Evolutionary conservation across 805 yeast genomes (phyloP), one percentile per base, ranked within the genome.

Genomic region (Lipomyces chichibuensis): DNA sequence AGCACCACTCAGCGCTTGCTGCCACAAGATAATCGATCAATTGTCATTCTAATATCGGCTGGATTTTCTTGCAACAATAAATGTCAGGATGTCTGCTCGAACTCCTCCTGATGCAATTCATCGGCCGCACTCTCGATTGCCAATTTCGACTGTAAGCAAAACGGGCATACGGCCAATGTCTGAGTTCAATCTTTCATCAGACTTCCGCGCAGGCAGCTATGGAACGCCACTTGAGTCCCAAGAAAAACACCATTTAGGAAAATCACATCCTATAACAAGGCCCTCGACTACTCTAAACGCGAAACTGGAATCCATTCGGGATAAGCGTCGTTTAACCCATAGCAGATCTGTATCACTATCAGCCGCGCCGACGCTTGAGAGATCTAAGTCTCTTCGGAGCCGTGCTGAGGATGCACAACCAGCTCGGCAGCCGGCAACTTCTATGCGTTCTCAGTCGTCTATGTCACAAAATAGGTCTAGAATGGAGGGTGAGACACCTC

Each of bases 121-220:
- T 11, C 46, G 69, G 23, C 60, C 62, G 17, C 63, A 54, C 39
- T 65, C 69, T 33, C 51, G 69, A 53, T 51, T 63, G 33, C 66
- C 69, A 5, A 46, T 62, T 14, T 53, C 63, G 11, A 62, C 63
- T n/a, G 33, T 32, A 20, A 32, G 46, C 29, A 25, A 35, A 17
- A 13, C 66, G 39, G 46, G 63, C 23, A 27, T 59, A 11, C 61
- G 63, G 9, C 60, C 65, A 5, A 32, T 57, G 32, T 51, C 53
- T 20, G 68, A 17, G n/a, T 29, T 14, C 33, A 11, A 11, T 11
- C 13, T 33, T 27, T 11, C n/a, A 27, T 56, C 59, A 13, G 14
- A 17, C n/a, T 56, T 23, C 33, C 55, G 55, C 17, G 29, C 55
- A 52, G 25, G 55, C 32, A 43, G 23, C 49, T 43, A 3, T n/a